Percentiles rank a stretch among this genome's conserved stretches.
These are phyloP conservation scores for Colletotrichum caudatum DNA, from an alignment of 2,329 filamentous ascomycete species.

Conservation along the genomic window DNA sequence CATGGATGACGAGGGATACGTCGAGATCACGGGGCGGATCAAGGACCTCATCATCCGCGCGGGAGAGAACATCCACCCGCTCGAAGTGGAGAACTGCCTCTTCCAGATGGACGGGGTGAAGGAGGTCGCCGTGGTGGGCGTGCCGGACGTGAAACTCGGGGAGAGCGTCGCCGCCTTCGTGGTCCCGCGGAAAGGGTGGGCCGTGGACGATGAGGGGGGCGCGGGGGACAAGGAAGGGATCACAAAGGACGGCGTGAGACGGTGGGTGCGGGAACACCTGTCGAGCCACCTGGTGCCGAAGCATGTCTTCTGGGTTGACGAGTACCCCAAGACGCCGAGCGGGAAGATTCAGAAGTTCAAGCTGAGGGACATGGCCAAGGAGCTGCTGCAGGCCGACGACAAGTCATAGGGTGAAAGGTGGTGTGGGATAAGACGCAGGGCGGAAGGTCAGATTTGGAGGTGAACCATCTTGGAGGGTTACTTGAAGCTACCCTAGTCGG, in stretches of 20 bases:
- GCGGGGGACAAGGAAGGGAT: constrained; percentile 52
- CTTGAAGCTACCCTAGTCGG: background rate
- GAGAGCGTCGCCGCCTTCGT: constrained; percentile 91
- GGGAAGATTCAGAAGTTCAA: constrained; percentile 98
- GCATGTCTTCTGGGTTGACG: constrained; percentile 86
- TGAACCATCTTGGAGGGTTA: background rate
- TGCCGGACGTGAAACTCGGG: constrained; percentile 85
- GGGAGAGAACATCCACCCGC: constrained; percentile 94
- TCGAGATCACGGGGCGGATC: constrained; percentile 89
- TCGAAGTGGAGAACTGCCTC: constrained; percentile 92
- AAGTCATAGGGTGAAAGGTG: background rate
- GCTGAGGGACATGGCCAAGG: constrained; percentile 73
- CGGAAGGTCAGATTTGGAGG: no score
- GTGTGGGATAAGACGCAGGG: no score
- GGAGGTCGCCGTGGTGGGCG: constrained; percentile 85
- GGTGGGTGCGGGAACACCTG: constrained; percentile 78
- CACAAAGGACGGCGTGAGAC: constrained; percentile 69
- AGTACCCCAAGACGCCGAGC: constrained; percentile 94
- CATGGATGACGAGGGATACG: constrained; percentile 86
- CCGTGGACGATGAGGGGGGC: constrained; percentile 45
- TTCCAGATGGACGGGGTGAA: constrained; percentile 77
- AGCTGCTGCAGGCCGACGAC: constrained; percentile 46
- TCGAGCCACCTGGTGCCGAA: constrained; percentile 85
- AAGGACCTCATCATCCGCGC: constrained; percentile 96
- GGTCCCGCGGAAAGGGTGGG: constrained; percentile 54